A percentile compares a stretch with the other conserved stretches of the same genome.
Conservation (phyloP, 805 yeast genomes). For the Candida awuae region DNA sequence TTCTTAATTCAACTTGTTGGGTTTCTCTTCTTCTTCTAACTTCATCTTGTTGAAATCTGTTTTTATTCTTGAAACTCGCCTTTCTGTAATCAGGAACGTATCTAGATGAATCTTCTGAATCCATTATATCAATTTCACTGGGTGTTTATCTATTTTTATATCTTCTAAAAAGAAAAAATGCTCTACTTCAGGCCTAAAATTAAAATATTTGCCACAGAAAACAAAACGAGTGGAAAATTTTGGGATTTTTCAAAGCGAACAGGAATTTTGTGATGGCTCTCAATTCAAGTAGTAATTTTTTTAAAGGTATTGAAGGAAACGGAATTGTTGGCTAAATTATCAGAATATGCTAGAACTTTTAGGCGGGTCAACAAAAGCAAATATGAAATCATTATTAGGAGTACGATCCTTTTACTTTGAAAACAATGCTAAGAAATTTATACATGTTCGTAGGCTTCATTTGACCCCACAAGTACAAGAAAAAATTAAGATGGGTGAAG, state of each 20-base stretch:
- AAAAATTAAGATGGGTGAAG: slow-evolving; percentile 25
- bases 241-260: too few species aligned
- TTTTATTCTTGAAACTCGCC: slow-evolving; percentile 90
- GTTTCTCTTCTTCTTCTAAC: slow-evolving; percentile 96
- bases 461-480: background rate
- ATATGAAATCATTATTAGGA: background rate
- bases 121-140: slow-evolving; percentile 42
- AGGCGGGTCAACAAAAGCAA: too few species aligned
- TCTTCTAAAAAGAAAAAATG: background rate
- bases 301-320: too few species aligned
- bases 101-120: slow-evolving; percentile 62
- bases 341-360: too few species aligned
- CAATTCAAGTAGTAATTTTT: background rate
- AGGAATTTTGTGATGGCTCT: background rate
- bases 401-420: background rate
- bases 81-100: slow-evolving; percentile 97
- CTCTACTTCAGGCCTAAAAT: too few species aligned
- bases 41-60: slow-evolving; percentile 90
- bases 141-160: too few species aligned
- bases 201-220: slow-evolving; percentile 1
- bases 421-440: background rate
- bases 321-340: too few species aligned
- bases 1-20: slow-evolving; percentile 92
- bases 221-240: background rate
- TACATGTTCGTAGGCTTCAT: slow-evolving; percentile 2